phyloP scores from a whole-genome alignment of 140 eudicot species.

The Senecio squalidus region DNA sequence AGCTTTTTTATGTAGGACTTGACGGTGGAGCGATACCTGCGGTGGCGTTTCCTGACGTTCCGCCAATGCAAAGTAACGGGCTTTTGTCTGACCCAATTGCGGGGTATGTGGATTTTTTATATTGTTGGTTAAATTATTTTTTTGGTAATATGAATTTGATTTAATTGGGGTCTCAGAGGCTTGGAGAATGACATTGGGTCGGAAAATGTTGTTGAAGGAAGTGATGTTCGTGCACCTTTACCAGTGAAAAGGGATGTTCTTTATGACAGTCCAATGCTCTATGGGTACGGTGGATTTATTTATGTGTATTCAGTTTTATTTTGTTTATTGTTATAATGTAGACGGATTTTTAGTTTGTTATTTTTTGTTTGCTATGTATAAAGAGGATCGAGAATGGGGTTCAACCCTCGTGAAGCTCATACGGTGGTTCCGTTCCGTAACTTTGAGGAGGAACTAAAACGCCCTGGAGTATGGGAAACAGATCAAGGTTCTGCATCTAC shows the following conservation, averaged over 20 bases:
- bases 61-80: slow-evolving; percentile 38
- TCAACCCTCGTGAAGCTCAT: slow-evolving; percentile 53
- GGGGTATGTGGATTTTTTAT: slow-evolving; percentile 36
- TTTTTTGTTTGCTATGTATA: slow-evolving; percentile 3
- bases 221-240: slow-evolving; percentile 81
- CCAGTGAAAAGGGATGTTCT: slow-evolving; percentile 97
- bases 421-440: slow-evolving; percentile 87
- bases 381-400: slow-evolving; percentile 57
- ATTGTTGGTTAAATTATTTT: background rate
- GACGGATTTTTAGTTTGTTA: background rate
- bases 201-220: slow-evolving; percentile 25
- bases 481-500: slow-evolving; percentile 65
- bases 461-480: slow-evolving; percentile 76
- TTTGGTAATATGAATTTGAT: background rate
- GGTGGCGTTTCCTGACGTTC: slow-evolving; percentile 45
- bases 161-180: slow-evolving; percentile 30
- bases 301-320: background rate
- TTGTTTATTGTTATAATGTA: background rate
- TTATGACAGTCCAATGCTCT: slow-evolving; percentile 57
- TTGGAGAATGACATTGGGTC: slow-evolving; percentile 26
- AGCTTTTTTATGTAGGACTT: slow-evolving; percentile 72
- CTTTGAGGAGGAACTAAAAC: slow-evolving; percentile 85
- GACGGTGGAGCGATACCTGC: slow-evolving; percentile 52
- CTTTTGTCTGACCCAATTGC: slow-evolving; percentile 33
- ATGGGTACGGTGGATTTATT: slow-evolving; percentile 42